Base-by-base conservation (phyloP, 2,329 filamentous ascomycete species). In the Hymenoscyphus linearis region DNA sequence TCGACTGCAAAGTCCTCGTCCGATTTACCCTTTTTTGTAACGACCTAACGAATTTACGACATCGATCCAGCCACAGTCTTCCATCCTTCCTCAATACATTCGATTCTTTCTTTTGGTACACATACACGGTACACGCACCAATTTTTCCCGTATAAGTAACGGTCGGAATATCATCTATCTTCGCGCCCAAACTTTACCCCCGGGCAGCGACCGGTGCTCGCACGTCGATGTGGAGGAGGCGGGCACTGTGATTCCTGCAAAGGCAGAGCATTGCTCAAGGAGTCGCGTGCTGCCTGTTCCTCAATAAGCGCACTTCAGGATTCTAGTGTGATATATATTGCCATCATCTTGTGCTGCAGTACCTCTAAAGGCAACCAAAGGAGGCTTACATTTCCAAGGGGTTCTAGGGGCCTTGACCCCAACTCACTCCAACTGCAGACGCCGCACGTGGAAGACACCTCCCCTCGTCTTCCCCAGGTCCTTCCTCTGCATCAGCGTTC, bases 151-250 rank as follows among this genome's bases (percentile, higher is more conserved):
- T 27, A 35, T n/a, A n/a, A 31, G 5, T 10, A 67, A 74, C 53
- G 77, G 74, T 4, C 44, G 44, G 22, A 25, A 47, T 58, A 47
- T 55, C 77, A 77, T 6, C 76, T 77, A 16, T 74, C 75, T 68
- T 76, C 37, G 36, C 47, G n/a, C 44, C 6, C 18, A 47, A 22
- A 22, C 18, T 54, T 58, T 57, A 60, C 25, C 57, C 59, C 47
- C 61, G 37, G 35, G 58, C 50, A 67, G 65, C 63, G 67, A 67
- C 68, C 62, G 59, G 58, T 61, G 68, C 67, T 68, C 67, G 64
- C 61, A 65, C 62, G 68, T 67, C 64, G 63, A 71, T 70, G 70
- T 63, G 68, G 70, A 62, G 65, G 67, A 64, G 69, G 66, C 60
- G 68, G 62, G 54, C 31, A 64, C 63, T 59, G 68, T 67, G 60